Evolutionary conservation across 495 filamentous ascomycete species (phyloP).

Genomic region (Corynascus novoguineensis): DNA sequence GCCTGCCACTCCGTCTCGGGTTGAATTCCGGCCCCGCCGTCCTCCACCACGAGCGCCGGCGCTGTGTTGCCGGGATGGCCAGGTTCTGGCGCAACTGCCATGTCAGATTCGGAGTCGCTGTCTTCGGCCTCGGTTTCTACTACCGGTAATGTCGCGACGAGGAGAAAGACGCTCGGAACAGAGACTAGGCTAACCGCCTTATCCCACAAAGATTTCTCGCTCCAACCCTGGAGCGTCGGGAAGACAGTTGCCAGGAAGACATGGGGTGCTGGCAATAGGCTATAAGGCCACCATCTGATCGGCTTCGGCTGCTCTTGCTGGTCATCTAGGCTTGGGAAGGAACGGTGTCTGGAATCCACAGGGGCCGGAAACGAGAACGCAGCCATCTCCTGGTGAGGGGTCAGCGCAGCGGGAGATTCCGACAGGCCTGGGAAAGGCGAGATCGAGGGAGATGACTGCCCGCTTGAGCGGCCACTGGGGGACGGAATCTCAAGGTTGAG

Average conservation of each 20-base stretch:
- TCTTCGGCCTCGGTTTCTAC: slow-evolving; percentile 58
- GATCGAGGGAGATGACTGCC: slow-evolving; percentile 39
- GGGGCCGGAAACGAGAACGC: slow-evolving; percentile 29
- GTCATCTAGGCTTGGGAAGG: slow-evolving; percentile 37
- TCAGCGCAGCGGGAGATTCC: slow-evolving; percentile 40
- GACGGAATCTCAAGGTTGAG: slow-evolving; percentile 35
- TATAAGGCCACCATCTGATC: slow-evolving; percentile 69
- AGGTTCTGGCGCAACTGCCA: slow-evolving; percentile 22
- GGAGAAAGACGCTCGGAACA: slow-evolving; percentile 80
- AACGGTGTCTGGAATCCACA: slow-evolving; percentile 19
- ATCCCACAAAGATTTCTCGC: slow-evolving; percentile 68
- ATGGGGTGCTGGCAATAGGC: slow-evolving; percentile 61
- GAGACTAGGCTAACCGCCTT: slow-evolving; percentile 72
- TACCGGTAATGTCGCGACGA: slow-evolving; percentile 90
- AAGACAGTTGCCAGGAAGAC: slow-evolving; percentile 73
- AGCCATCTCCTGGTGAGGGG: slow-evolving; percentile 39
- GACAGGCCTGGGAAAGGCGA: slow-evolving; percentile 40
- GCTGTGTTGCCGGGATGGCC: slow-evolving; percentile 22
- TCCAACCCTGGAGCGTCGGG: slow-evolving; percentile 78
- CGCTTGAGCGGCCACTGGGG: slow-evolving; percentile 49
- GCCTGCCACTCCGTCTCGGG: slow-evolving; percentile 48
- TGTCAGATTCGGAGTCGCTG: slow-evolving; percentile 41
- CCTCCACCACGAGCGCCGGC: slow-evolving; percentile 30
- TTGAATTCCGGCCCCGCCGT: slow-evolving; percentile 20
- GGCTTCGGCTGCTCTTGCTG: slow-evolving; percentile 41